Base-by-base conservation (phyloP, 2,329 filamentous ascomycete genomes). In the Lecanosticta acicola region DNA sequence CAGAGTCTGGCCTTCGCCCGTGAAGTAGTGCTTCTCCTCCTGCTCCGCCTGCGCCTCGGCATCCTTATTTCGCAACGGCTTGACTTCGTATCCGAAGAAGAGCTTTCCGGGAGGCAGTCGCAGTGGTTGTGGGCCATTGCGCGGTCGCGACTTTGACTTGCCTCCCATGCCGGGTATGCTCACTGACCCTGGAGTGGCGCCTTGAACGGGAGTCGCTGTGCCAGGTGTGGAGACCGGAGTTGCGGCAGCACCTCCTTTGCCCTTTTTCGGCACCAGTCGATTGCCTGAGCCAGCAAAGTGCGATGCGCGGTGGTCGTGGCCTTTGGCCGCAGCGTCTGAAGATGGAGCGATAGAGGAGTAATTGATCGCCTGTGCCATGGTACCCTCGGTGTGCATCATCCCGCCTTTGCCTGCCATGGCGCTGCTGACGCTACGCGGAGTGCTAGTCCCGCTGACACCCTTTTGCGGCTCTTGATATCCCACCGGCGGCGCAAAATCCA, bases 281-380 rank as follows among this genome's bases (percentile, higher is more conserved):
- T 95, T 87, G 0, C 93, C 93, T 29, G 82, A 80, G 2, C 81
- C 80, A 1, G 84, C 67, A 66, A 97, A 97, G 64, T 93, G 84
- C 1, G 87, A 90, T 0, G 84, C 79, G 2, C 77, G 74, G 3
- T 80, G 79, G 56, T 75, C 77, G 9, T 79, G 79, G 32, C 80
- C 81, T 7, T 75, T 74, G 4, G 79, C 79, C 11, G 80, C 82
- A 11, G 81, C 76, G 2, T 76, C 79, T 4, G 87, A 78, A 3
- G 82, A 82, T 1, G 93, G 90, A 0, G 89, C 87, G 56, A 98
- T 94, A 24, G 89, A 80, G 42, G 81, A 79, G 68, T 97, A 98
- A 73, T 96, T 96, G 73, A 98, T 97, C n/a, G 88, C 81, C 60
- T 95, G 88, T 0, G 93, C 90, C 93, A 98, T 98, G 50, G 84